Conservation (phyloP, 164 flowering plant species). For the Echeveria elegans region DNA sequence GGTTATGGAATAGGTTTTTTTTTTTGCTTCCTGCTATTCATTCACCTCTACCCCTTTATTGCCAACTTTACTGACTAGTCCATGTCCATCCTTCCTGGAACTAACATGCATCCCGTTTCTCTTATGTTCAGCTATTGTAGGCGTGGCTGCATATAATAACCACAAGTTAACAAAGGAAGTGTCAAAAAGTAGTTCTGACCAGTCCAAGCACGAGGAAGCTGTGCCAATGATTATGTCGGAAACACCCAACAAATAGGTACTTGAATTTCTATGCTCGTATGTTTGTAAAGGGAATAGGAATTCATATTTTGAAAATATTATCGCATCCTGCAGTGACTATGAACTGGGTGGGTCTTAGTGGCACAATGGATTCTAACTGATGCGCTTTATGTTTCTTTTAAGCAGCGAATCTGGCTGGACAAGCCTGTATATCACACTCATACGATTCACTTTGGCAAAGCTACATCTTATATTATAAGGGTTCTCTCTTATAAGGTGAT, state of each 20-base stretch:
- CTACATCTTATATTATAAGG: not conserved
- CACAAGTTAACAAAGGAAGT: conserved; percentile 81
- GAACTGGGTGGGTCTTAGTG: not conserved
- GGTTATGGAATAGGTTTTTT: conserved; percentile 87
- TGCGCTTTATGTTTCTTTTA: not conserved
- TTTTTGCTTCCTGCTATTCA: not conserved
- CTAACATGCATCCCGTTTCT: not conserved
- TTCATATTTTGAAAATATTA: not conserved
- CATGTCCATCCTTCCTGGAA: not conserved
- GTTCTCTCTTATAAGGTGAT: not conserved
- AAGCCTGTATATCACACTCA: not conserved
- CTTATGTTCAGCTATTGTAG: conserved; percentile 66
- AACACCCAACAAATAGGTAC: conserved; percentile 18
- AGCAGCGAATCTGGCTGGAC: not conserved
- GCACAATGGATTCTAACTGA: not conserved
- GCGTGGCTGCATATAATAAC: conserved; percentile 93
- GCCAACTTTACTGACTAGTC: not conserved
- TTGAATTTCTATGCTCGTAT: not conserved
- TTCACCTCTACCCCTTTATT: not conserved
- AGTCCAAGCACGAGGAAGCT: conserved; percentile 23
- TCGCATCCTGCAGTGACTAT: not conserved
- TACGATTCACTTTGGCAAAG: not conserved
- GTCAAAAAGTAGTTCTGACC: conserved; percentile 26
- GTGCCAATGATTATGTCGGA: conserved; percentile 24
- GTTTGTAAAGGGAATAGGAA: no score